These are phyloP conservation scores for Ceratobasidium theobromae DNA, from an alignment of 1,284 basidiomycete species.

Conservation along the genomic window DNA sequence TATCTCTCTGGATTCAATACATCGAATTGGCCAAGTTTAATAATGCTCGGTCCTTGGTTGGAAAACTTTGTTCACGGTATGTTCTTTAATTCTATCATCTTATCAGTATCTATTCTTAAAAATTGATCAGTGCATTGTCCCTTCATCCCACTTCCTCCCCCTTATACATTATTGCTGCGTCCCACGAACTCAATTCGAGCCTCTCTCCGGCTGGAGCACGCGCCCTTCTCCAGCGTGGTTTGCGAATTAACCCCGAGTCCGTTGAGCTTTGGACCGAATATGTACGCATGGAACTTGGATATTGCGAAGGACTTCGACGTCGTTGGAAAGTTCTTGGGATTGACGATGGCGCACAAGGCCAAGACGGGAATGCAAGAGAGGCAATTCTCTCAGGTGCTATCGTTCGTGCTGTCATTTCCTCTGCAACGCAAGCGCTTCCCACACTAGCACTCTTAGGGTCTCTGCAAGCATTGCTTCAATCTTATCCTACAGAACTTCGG, in stretches of 20 bases:
- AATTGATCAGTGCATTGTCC: slow-evolving; percentile 68
- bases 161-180: slow-evolving; percentile 84
- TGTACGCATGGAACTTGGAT: slow-evolving; percentile 87
- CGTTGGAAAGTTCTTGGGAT: slow-evolving; percentile 78
- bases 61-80: slow-evolving; percentile 73
- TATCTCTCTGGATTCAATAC: slow-evolving; percentile 87
- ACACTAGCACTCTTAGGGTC: slow-evolving; percentile 59
- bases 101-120: neutral
- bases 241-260: slow-evolving; percentile 72
- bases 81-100: slow-evolving; percentile 36
- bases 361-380: slow-evolving; percentile 53
- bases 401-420: slow-evolving; percentile 61
- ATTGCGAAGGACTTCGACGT: slow-evolving; percentile 79
- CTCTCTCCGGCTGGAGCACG: slow-evolving; percentile 81
- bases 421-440: slow-evolving; percentile 52
- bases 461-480: slow-evolving; percentile 55
- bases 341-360: slow-evolving; percentile 42
- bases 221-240: slow-evolving; percentile 80
- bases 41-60: slow-evolving; percentile 78
- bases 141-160: slow-evolving; percentile 78
- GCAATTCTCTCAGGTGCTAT: slow-evolving; percentile 71
- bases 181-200: slow-evolving; percentile 73
- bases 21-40: slow-evolving; percentile 80
- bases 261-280: slow-evolving; percentile 84
- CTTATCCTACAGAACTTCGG: slow-evolving; percentile 59